Evolutionary conservation across 495 filamentous ascomycete genomes (phyloP), one percentile per base, ranked within the genome.

Genomic region (Penicillium antarcticum): DNA sequence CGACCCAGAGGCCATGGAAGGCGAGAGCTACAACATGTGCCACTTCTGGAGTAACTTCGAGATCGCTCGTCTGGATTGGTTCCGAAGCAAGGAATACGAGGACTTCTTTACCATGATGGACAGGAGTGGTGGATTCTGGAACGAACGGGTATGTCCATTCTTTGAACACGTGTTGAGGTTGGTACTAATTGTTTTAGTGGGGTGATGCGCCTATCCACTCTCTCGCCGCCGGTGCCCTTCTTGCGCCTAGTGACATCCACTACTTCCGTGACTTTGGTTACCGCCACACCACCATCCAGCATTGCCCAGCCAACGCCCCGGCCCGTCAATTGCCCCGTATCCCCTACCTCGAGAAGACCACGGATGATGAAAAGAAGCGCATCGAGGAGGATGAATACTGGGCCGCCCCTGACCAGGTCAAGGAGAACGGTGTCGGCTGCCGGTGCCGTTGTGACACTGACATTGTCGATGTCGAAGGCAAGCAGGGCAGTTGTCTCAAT

Each of bases 1-100:
- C 38, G 90, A 97, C 65, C 82, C 85, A 0, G 95, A 97, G 63
- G 84, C 86, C 14, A 99, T 99, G 94, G 95, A 97, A 64, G 88
- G 89, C 51, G 94, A 99, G 63, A 87, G 81, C 56, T 99, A 99
- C 76, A 99, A 99, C 76, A 99, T 99, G 94, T 99, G 94, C 72
- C 94, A 99, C 78, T 99, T 97, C 79, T 99, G 94, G 94, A 96
- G 90, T 77, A 99, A 99, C 67, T 99, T 99, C 51, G 94, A 99
- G 72, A 99, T 99, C 72, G 94, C 94, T 16, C 83, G 86, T 46
- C 78, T 99, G 45, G 87, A 89, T 75, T 99, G 89, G 79, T 97
- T 97, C 81, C 83, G 94, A 57, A 96, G 91, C 74, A 90, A 95
- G 70, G 85, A 86, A 59, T 99, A 99, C 67, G 88, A 95, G 66